Percentiles rank a stretch among this genome's conserved stretches.
These are phyloP conservation scores for Fragaria iinumae DNA, from an alignment of 306 rosid genomes.

Conservation along the genomic window DNA sequence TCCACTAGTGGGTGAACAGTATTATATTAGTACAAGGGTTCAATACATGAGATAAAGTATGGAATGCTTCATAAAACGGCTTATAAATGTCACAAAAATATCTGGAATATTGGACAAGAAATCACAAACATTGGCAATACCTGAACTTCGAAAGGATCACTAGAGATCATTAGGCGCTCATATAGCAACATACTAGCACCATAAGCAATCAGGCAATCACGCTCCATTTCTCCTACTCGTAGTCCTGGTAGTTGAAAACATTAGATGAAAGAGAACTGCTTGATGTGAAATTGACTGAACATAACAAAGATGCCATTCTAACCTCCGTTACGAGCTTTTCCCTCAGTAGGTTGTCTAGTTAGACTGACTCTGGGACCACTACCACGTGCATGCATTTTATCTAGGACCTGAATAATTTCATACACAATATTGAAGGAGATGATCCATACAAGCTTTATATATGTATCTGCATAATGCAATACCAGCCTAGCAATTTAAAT, in stretches of 20 bases:
- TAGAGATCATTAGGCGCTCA: conserved; percentile 89
- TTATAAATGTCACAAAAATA: background rate
- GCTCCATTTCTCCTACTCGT: conserved; percentile 98
- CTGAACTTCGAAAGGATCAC: conserved; percentile 95
- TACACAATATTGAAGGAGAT: background rate
- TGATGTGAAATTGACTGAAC: background rate
- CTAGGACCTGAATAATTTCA: conserved; percentile 57
- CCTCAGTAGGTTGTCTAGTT: conserved; percentile 94
- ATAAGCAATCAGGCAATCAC: conserved; percentile 92
- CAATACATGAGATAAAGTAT: background rate
- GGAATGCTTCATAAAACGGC: background rate
- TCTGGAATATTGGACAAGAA: background rate
- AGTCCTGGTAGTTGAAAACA: conserved; percentile 51
- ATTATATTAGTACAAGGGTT: background rate
- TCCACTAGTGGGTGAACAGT: background rate
- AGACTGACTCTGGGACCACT: conserved; percentile 69
- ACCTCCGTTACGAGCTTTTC: conserved; percentile 97
- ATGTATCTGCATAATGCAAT: background rate
- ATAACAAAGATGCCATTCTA: conserved; percentile 15
- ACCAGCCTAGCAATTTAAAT: background rate
- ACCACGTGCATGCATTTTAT: conserved; percentile 98
- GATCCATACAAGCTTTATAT: background rate
- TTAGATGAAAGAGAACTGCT: background rate
- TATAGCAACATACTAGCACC: conserved; percentile 92
- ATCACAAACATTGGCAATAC: conserved; percentile 31